phyloP scores from a whole-genome alignment of 2,329 filamentous ascomycete genomes.

The Aaosphaeria pasadenensis region DNA sequence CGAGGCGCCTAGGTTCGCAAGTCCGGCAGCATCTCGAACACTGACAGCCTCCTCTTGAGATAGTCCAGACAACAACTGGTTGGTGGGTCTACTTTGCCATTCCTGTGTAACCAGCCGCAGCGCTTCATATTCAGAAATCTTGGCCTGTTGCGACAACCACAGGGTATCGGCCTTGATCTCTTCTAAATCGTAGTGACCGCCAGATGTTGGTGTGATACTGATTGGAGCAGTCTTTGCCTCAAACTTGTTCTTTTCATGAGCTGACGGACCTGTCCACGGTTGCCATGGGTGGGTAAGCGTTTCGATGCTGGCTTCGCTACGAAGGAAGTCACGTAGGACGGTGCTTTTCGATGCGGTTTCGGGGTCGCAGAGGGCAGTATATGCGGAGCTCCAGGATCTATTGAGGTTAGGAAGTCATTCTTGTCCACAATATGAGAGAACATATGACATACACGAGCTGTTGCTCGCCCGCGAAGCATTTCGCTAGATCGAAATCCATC shows the following conservation, averaged over 20 bases:
- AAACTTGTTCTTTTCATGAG: conserved; percentile 67
- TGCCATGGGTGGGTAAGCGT: conserved; percentile 67
- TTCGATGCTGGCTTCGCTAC: conserved; percentile 64
- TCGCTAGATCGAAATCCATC: conserved; percentile 72
- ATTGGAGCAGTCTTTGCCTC: conserved; percentile 86
- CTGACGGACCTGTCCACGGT: conserved; percentile 62
- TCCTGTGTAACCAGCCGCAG: conserved; percentile 78
- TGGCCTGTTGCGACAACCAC: conserved; percentile 78
- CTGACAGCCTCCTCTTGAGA: conserved; percentile 77
- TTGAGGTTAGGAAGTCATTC: conserved; percentile 33
- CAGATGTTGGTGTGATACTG: conserved; percentile 68
- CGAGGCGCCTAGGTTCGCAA: conserved; percentile 59
- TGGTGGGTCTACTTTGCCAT: conserved; percentile 75
- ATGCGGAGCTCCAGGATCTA: conserved; percentile 61
- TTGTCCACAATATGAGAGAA: background rate
- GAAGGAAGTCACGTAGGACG: conserved; percentile 64
- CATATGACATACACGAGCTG: conserved; percentile 67
- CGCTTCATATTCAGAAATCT: conserved; percentile 77
- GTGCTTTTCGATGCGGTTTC: conserved; percentile 39
- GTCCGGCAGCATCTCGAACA: conserved; percentile 69
- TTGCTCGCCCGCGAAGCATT: conserved; percentile 77
- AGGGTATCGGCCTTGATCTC: conserved; percentile 79
- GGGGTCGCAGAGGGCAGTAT: conserved; percentile 52
- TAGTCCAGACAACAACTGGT: conserved; percentile 67
- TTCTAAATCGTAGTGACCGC: conserved; percentile 68